Evolutionary conservation across 1,284 basidiomycete genomes (phyloP), one percentile per base, ranked within the genome.

Genomic region (Anthracocystis setariae): DNA sequence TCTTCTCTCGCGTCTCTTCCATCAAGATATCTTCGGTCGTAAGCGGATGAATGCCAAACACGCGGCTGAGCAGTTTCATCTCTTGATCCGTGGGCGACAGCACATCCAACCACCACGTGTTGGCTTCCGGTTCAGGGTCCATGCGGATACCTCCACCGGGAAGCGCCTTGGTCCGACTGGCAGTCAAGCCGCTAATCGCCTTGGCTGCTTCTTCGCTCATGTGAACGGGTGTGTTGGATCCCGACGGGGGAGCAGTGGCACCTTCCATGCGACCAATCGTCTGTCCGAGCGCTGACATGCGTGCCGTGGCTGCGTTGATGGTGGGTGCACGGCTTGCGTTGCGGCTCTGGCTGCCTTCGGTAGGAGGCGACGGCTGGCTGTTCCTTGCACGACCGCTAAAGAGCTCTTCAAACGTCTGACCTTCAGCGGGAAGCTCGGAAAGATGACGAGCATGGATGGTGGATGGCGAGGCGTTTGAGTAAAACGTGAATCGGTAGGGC

Each of bases 1-100:
- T 99, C 87, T 98, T 99, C 85, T 99, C 96, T 77, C 96, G 92
- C 37, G 94, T 93, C 85, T 98, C 96, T 84, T 98, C 95, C 90
- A 98, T 97, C 78, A 94, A 89, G 81, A 99, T 98, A 86, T 99
- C 96, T 86, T 99, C 96, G 15, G 94, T 96, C 5, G 96, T 99
- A 68, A 99, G 87, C 3, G 96, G 96, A 85, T 99, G 96, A 79
- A 99, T 97, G 15, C 88, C 89, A 84, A 98, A 98, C 13, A 77
- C 72, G 37, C 78, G 65, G 53, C 91, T 92, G 29, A 99, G 86
- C 84, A 95, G 89, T 82, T 93, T 93, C 96, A 98, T 98, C 85
- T 98, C 96, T 60, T 94, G 92, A 76, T 99, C 96, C 0, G 94
- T 98, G 0, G 96, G 96, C 61, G 90, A 92, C 49, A 91, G 88